Base-by-base conservation (phyloP, 805 yeast genomes). In the Komagataella kurtzmanii region DNA sequence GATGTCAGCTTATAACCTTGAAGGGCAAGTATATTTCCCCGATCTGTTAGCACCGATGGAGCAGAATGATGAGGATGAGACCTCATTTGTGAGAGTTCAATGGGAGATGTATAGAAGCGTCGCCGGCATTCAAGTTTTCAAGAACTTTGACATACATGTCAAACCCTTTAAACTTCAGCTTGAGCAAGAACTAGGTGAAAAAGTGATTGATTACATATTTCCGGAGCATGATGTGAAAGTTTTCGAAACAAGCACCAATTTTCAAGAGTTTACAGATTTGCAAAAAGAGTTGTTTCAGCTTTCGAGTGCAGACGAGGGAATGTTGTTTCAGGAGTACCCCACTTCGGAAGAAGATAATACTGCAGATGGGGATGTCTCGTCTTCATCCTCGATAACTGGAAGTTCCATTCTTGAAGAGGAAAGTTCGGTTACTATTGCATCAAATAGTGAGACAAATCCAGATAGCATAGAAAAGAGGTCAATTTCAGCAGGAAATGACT, bases 101-200 rank as follows among this genome's bases (percentile, higher is more conserved):
- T 90, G 98, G 98, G 76, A 79, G n/a, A 78, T 85, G 81, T 77
- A 84, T 50, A 79, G 77, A 51, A 88, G 95, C 0, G 84, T 91
- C 52, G 98, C 97, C 36, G 98, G 98, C 8, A 88, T 90, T 50
- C 77, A 85, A n/a, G 81, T 90, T 21, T 72, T 90, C 67, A 81
- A 80, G 54, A 69, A 75, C 50, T 81, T 88, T 21, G 77, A 77
- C 44, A 70, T 87, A 17, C 64, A 67, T 1, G 63, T 88, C 17
- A 74, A 76, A 50, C 96, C 96, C 0, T 59, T 90, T 54, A 79
- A 78, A 54, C 58, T 91, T 2, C 85, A 83, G 56, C 63, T 91
- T 44, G 97, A 90, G 54, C 85, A 84, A 56, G 70, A 68, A 1
- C 79, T 90, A 0, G 83, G 89, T 1, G 75, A 74, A 45, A 76